Evolutionary conservation across 108 stramenopile genomes (phyloP).

Genomic region (Nitzschia inconspicua): DNA sequence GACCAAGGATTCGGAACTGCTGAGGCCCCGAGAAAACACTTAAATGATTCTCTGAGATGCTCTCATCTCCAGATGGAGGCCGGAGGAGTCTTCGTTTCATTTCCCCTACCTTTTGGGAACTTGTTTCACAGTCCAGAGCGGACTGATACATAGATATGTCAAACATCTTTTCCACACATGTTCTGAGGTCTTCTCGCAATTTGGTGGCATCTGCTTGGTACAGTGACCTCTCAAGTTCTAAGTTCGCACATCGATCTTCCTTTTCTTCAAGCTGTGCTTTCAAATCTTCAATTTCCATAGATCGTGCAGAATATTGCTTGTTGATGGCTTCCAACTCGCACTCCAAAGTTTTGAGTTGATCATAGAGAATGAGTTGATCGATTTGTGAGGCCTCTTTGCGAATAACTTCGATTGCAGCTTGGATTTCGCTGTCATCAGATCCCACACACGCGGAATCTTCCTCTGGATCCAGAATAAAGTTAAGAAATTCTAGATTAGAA

Average conservation of each 20-base stretch:
- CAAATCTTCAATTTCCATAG: slow-evolving; percentile 18
- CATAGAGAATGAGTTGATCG: slow-evolving; percentile 32
- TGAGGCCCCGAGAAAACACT: background rate
- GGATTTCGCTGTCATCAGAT: slow-evolving; percentile 34
- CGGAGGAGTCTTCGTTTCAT: no score
- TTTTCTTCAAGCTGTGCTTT: slow-evolving; percentile 8
- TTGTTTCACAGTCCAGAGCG: background rate
- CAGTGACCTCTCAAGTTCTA: slow-evolving; percentile 40
- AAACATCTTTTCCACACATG: slow-evolving; percentile 33
- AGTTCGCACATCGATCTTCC: slow-evolving; percentile 18
- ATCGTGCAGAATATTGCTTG: slow-evolving; percentile 10
- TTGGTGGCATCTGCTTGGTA: slow-evolving; percentile 34
- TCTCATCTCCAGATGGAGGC: background rate
- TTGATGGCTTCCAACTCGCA: slow-evolving; percentile 19
- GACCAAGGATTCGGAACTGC: no score
- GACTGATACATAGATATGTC: slow-evolving; percentile 21
- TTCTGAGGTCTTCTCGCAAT: slow-evolving; percentile 28
- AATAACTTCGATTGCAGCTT: slow-evolving; percentile 32
- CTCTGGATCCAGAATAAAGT: no score
- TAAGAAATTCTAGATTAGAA: no score
- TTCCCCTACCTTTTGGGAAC: no score
- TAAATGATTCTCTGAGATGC: background rate
- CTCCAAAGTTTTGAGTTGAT: slow-evolving; percentile 33
- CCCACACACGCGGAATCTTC: no score
- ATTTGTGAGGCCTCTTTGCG: slow-evolving; percentile 38